Conservation (phyloP, 2,329 filamentous ascomycete genomes). For the Colletotrichum zoysiae region DNA sequence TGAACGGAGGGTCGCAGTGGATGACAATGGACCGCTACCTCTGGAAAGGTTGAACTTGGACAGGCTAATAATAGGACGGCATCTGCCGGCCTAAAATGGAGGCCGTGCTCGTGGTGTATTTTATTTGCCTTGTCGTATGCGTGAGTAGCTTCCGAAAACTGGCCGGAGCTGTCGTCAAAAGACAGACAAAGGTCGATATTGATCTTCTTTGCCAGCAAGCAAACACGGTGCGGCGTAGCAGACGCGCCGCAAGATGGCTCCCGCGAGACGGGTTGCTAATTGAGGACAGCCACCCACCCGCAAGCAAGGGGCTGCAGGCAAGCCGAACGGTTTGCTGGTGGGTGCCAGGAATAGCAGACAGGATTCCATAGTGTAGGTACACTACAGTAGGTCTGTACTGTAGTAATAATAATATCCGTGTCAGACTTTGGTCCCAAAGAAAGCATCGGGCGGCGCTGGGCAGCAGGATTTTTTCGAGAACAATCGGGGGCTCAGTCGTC, state of each 20-base stretch:
- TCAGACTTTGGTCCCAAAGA: conserved; percentile 5
- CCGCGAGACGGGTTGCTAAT: background rate
- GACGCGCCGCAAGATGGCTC: conserved; percentile 23
- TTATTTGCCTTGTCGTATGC: background rate
- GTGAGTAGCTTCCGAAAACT: conserved; percentile 15
- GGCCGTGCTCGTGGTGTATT: conserved; percentile 7
- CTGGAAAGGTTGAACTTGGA: background rate
- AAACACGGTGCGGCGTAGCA: conserved; percentile 15
- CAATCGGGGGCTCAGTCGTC: background rate
- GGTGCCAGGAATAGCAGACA: conserved; percentile 22
- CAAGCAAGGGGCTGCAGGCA: conserved; percentile 15
- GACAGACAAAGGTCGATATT: conserved; percentile 28
- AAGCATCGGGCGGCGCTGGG: conserved; percentile 1
- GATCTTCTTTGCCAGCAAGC: conserved; percentile 26
- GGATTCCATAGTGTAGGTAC: background rate
- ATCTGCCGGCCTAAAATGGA: conserved; percentile 7
- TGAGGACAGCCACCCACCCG: conserved; percentile 15
- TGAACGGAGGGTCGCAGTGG: conserved; percentile 9
- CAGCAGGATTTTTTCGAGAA: conserved; percentile 14
- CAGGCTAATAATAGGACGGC: conserved; percentile 10
- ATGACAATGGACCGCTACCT: background rate
- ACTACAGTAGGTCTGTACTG: background rate
- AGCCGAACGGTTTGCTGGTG: conserved; percentile 9
- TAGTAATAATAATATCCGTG: background rate
- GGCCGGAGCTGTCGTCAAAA: conserved; percentile 26